These are phyloP conservation scores for Colletotrichum sp. DNA, from an alignment of 2,329 filamentous ascomycete species.

Conservation along the genomic window DNA sequence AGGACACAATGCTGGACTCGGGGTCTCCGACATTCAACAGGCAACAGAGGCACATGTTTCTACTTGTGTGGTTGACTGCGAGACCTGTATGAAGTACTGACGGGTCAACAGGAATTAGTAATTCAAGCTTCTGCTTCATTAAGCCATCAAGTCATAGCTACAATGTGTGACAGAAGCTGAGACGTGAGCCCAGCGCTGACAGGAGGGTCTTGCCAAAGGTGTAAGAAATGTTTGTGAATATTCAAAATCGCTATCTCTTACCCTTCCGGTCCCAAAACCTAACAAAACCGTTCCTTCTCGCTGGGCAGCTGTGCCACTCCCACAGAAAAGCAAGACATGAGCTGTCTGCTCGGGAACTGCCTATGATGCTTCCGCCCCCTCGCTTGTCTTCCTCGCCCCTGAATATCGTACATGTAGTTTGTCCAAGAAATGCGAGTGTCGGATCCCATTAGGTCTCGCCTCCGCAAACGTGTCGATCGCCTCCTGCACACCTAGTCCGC, in stretches of 20 bases:
- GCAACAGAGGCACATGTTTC: neutral
- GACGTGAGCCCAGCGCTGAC: neutral
- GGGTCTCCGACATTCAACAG: neutral
- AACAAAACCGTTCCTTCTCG: neutral
- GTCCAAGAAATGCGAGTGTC: conserved; percentile 88
- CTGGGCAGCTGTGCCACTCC: neutral
- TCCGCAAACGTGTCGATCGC: conserved; percentile 80
- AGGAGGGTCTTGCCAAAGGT: neutral
- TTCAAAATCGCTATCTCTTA: neutral
- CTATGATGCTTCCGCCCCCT: neutral
- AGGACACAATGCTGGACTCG: neutral
- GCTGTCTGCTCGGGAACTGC: neutral
- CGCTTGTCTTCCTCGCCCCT: conserved; percentile 23
- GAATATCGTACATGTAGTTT: conserved; percentile 80
- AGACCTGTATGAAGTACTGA: neutral
- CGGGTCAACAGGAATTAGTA: neutral
- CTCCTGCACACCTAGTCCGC: conserved; percentile 72
- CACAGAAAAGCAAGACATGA: neutral
- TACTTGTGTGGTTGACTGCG: neutral
- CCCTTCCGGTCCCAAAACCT: neutral
- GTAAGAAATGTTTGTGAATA: neutral
- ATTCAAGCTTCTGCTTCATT: neutral
- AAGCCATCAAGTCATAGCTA: neutral
- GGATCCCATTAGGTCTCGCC: conserved; percentile 80
- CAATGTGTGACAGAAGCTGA: neutral